phyloP scores from a whole-genome alignment of 257 asterid genomes.

The Verbena officinalis region DNA sequence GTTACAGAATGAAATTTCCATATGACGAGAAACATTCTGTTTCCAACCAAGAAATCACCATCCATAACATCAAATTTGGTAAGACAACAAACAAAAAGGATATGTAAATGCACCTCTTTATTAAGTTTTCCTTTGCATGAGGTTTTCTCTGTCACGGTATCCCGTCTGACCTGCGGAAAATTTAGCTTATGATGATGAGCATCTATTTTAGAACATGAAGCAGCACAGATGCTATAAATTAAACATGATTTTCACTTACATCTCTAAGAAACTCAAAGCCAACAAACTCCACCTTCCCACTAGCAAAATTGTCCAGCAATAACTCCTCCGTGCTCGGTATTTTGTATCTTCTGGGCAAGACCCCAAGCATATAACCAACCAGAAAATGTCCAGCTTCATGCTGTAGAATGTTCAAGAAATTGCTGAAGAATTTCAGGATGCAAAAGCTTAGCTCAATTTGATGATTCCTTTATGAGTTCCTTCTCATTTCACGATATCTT shows the following conservation, averaged over 20 bases:
- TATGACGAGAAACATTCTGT: neutral
- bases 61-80: too few relatives aligned
- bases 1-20: constrained; percentile 17
- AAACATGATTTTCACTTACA: constrained; percentile 36
- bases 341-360: constrained; percentile 62
- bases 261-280: constrained; percentile 71
- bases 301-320: constrained; percentile 48
- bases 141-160: constrained; percentile 30
- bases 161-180: constrained; percentile 43
- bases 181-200: neutral
- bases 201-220: too few relatives aligned
- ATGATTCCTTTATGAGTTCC: neutral
- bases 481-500: neutral
- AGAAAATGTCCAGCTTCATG: constrained; percentile 90
- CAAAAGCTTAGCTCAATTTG: neutral
- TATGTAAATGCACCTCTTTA: constrained; percentile 40
- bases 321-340: constrained; percentile 65
- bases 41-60: neutral
- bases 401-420: constrained; percentile 39
- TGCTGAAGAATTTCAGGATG: neutral
- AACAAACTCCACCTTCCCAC: constrained; percentile 61
- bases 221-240: too few relatives aligned
- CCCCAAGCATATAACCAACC: constrained; percentile 73
- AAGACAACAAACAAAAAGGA: too few relatives aligned
- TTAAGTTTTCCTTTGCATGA: constrained; percentile 36